A percentile compares a stretch with the other conserved stretches of the same genome.
These are phyloP conservation scores for Lecanicillium sp. DNA, from an alignment of 2,329 filamentous ascomycete genomes.

Conservation along the genomic window DNA sequence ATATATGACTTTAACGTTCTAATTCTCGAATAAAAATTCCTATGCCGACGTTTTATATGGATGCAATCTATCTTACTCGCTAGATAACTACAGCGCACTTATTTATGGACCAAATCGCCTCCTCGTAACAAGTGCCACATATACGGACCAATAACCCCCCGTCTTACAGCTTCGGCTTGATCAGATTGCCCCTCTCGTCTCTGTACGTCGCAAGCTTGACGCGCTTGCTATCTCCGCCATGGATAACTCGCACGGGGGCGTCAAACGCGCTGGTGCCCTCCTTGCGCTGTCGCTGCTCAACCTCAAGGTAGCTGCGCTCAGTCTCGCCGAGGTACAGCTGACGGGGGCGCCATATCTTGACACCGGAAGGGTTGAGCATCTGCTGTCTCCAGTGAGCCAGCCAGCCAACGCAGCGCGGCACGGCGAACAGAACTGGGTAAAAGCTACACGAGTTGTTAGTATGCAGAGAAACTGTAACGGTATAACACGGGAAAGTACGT, in stretches of 20 bases:
- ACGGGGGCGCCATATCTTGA: conserved; percentile 43
- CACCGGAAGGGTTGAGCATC: conserved; percentile 36
- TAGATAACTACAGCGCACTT: too few species aligned
- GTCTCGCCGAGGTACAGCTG: conserved; percentile 40
- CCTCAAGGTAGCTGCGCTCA: conserved; percentile 35
- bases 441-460: conserved; percentile 22
- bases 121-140: too few species aligned
- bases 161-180: conserved; percentile 16
- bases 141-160: not conserved
- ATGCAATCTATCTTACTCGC: too few species aligned
- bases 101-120: too few species aligned
- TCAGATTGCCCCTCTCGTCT: conserved; percentile 25
- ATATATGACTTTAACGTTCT: too few species aligned
- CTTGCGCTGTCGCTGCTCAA: conserved; percentile 24
- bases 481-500: conserved; percentile 8
- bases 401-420: conserved; percentile 43
- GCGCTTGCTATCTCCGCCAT: conserved; percentile 35
- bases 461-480: not conserved
- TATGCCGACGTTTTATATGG: too few species aligned
- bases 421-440: conserved; percentile 43
- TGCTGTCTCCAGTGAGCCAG: conserved; percentile 44
- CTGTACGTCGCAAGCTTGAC: conserved; percentile 31
- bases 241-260: conserved; percentile 25
- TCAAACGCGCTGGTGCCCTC: conserved; percentile 23
- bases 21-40: too few species aligned